These are phyloP conservation scores for Diaporthe sp. DNA, from an alignment of 2,329 filamentous ascomycete genomes.

Conservation along the genomic window DNA sequence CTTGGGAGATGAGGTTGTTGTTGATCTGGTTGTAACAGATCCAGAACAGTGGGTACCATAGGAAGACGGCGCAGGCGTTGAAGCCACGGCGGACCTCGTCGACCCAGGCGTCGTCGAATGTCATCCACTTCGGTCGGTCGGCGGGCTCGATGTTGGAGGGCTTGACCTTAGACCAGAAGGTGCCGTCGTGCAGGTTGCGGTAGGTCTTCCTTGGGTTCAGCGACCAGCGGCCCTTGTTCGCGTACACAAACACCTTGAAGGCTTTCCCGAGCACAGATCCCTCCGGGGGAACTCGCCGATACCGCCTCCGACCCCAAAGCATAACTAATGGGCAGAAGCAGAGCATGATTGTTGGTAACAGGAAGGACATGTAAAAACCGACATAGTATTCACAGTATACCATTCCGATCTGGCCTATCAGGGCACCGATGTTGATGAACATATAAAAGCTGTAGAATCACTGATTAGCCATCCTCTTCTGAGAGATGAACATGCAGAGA, in stretches of 20 bases:
- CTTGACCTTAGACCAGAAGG: conserved; percentile 60
- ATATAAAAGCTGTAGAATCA: conserved; percentile 8
- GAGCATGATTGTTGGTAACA: conserved; percentile 71
- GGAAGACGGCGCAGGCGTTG: conserved; percentile 76
- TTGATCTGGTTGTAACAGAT: conserved; percentile 65
- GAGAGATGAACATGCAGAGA: neutral
- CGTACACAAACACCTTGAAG: conserved; percentile 65
- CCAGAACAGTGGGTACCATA: conserved; percentile 76
- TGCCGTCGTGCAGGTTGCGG: conserved; percentile 66
- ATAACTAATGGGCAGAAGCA: conserved; percentile 68
- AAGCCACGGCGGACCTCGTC: conserved; percentile 79
- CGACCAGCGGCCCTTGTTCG: conserved; percentile 76
- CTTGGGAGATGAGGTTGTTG: conserved; percentile 74
- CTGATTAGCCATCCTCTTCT: neutral
- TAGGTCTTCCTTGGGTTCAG: conserved; percentile 73
- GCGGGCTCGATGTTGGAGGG: conserved; percentile 48
- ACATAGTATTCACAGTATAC: conserved; percentile 75
- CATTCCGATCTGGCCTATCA: conserved; percentile 68
- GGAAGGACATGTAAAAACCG: conserved; percentile 73
- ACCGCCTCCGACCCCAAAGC: conserved; percentile 63
- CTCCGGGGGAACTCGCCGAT: conserved; percentile 65
- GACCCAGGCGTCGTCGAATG: conserved; percentile 84
- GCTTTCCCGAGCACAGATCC: conserved; percentile 75
- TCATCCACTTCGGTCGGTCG: conserved; percentile 77
- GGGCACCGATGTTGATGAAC: conserved; percentile 72